phyloP scores from a whole-genome alignment of 1,139 yeast species.

The Entelexis sorbosivorans region DNA sequence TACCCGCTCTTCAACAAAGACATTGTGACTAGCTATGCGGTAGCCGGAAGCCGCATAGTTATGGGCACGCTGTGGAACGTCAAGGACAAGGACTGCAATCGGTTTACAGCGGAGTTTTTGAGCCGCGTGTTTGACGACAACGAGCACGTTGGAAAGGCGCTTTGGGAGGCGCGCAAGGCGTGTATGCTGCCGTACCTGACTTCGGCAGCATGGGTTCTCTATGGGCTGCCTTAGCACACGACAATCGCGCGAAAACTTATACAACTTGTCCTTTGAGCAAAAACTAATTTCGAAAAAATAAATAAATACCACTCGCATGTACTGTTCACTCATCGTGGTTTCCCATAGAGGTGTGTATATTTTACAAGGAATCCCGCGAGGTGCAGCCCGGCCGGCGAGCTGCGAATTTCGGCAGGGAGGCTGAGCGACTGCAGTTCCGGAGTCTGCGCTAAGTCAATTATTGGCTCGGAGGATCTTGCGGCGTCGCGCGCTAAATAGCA shows the following conservation, averaged over 20 bases:
- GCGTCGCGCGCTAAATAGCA: not conserved
- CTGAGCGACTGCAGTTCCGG: constrained; percentile 5
- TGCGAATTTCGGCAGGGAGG: constrained; percentile 8
- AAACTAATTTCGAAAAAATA: too few relatives aligned
- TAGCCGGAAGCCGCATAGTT: constrained; percentile 73
- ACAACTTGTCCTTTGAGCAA: too few relatives aligned
- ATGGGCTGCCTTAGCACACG: constrained; percentile 48
- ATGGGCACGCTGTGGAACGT: constrained; percentile 93
- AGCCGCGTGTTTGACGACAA: constrained; percentile 43
- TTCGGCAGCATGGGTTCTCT: constrained; percentile 74
- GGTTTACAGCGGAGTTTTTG: constrained; percentile 51
- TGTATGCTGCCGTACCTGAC: constrained; percentile 60
- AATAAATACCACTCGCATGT: too few relatives aligned
- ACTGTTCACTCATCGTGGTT: too few relatives aligned
- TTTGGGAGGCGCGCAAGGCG: constrained; percentile 45
- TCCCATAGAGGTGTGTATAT: constrained; percentile 6
- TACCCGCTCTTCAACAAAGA: constrained; percentile 57
- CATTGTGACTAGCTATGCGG: constrained; percentile 59
- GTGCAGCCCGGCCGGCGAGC: constrained; percentile 11
- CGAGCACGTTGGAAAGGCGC: constrained; percentile 39
- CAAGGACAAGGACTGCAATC: constrained; percentile 88
- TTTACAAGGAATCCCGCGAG: constrained; percentile 14
- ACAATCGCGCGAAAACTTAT: too few relatives aligned
- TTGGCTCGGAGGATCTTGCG: not conserved
- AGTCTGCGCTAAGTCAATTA: not conserved